Base-by-base conservation (phyloP, 192 early-diverging fungal genomes). In the Podochytrium sp. region DNA sequence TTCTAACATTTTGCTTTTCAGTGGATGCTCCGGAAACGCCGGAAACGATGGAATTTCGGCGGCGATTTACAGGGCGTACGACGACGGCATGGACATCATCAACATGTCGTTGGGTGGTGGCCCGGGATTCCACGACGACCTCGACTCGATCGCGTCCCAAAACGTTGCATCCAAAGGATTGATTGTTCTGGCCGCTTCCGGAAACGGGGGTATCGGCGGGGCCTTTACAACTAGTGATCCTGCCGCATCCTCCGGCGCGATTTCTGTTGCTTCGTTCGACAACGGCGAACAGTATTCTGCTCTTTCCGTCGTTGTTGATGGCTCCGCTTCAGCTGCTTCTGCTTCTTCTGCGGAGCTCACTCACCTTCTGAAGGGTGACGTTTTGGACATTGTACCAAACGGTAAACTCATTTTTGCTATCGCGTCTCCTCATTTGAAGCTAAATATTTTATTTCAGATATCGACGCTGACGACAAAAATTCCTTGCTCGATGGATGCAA, bases 61-160 rank as follows among this genome's bases (percentile, higher is more conserved):
- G 57, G 96, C 90, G 10, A 77, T 98, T 77, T 80, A 89, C 75
- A 75, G 75, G 10, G 96, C 95, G 6, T 81, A 86, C 55, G 71
- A 74, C 2, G 93, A 93, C 59, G 81, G 87, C 0, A 84, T 91
- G 78, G 87, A 98, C 69, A 75, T 98, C 56, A 91, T 98, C 75
- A 95, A 91, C 82, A 83, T 96, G 72, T 92, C 91, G 57, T 78
- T 96, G 60, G 96, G 94, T 61, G 74, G 64, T 67, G 91, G 86
- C 4, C 80, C 85, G 20, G 81, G 79, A 68, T 83, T 82, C 37
- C 88, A 85, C 86, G 81, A 80, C 61, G 91, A 92, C 39, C 81
- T 87, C 40, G 83, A 90, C 16, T 68, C 88, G 2, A 76, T 86
- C 16, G 85, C 91, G 0, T 86, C 89, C 41, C 23, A 55, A 7